Conservation (phyloP, 2,329 filamentous ascomycete genomes). For the Teratosphaeria nubilosa region DNA sequence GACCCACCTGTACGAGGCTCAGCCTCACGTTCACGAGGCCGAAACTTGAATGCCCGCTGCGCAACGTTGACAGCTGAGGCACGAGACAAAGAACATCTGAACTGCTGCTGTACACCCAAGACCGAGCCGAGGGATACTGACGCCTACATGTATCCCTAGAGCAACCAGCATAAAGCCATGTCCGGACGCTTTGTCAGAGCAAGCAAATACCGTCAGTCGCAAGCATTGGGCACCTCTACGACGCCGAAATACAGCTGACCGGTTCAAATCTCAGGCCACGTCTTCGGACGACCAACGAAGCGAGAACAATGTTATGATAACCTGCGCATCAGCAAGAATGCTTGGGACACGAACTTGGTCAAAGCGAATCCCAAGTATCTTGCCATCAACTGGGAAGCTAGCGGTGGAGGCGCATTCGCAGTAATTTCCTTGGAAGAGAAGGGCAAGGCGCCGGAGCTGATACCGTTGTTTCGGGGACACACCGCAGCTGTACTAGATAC, state of each 20-base stretch:
- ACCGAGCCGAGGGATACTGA: not conserved
- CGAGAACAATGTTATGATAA: conserved; percentile 99
- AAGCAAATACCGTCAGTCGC: conserved; percentile 59
- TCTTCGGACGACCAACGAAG: conserved; percentile 90
- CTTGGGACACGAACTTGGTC: conserved; percentile 97
- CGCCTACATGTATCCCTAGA: not conserved
- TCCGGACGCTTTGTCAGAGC: conserved; percentile 63
- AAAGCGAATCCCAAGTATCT: conserved; percentile 97
- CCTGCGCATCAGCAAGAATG: conserved; percentile 91
- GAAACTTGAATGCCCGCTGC: not conserved
- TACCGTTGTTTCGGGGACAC: conserved; percentile 92
- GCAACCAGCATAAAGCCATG: conserved; percentile 34
- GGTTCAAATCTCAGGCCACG: conserved; percentile 62
- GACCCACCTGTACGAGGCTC: not conserved
- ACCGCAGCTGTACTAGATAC: conserved; percentile 93
- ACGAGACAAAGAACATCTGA: not conserved
- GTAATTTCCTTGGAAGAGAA: conserved; percentile 85
- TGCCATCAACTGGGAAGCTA: conserved; percentile 96
- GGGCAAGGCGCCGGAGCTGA: conserved; percentile 81
- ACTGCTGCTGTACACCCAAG: not conserved
- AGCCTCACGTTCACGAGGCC: not conserved
- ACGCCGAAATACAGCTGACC: conserved; percentile 8
- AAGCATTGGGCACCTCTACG: not conserved
- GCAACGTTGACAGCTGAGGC: not conserved
- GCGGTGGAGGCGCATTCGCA: conserved; percentile 91